These are phyloP conservation scores for Coniferiporia sulphurascens DNA, from an alignment of 1,284 basidiomycete species.

Conservation along the genomic window DNA sequence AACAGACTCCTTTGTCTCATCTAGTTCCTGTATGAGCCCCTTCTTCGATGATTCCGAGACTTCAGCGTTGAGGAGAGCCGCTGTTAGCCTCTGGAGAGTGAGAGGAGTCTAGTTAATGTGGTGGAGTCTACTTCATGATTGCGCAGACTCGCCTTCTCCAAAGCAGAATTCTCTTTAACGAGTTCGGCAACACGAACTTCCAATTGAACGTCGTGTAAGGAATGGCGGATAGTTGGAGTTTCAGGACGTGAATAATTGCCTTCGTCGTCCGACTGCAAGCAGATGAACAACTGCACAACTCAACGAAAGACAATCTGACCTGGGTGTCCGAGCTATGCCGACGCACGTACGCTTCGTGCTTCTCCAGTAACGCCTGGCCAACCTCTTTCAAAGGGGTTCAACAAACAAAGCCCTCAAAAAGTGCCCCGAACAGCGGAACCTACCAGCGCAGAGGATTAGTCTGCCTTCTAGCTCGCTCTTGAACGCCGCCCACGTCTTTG, in stretches of 20 bases:
- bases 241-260: conserved; percentile 10
- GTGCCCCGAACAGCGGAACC: conserved; percentile 26
- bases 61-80: conserved; percentile 79
- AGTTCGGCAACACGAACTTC: conserved; percentile 40
- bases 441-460: conserved; percentile 80
- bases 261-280: conserved; percentile 9
- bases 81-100: conserved; percentile 60
- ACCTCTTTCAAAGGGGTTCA: conserved; percentile 86
- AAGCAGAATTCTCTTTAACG: conserved; percentile 50
- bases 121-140: background rate
- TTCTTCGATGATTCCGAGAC: conserved; percentile 78
- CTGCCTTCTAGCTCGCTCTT: conserved; percentile 70
- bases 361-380: conserved; percentile 82
- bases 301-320: background rate
- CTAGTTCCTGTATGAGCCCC: conserved; percentile 68
- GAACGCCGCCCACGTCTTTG: conserved; percentile 57
- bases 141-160: conserved; percentile 55
- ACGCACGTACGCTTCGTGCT: conserved; percentile 83
- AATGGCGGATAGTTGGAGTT: conserved; percentile 10
- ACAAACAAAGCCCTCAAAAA: background rate
- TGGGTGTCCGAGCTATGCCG: conserved; percentile 43
- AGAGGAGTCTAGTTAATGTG: background rate
- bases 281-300: background rate
- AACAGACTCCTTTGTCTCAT: conserved; percentile 68
- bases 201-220: conserved; percentile 24